Conservation (phyloP, 441 rosid genomes). For the Iberis amara region DNA sequence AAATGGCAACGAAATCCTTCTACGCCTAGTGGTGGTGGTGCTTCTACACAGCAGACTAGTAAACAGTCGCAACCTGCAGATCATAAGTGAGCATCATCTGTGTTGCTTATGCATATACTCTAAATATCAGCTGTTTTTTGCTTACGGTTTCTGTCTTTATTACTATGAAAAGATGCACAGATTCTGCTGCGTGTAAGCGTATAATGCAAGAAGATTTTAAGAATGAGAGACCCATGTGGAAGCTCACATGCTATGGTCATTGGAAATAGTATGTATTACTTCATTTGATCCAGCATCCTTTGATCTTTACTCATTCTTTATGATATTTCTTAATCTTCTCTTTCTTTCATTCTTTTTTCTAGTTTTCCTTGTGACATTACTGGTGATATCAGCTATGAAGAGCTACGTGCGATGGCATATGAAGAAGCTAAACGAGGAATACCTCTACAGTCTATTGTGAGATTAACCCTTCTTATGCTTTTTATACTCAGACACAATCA, state of each 20-base stretch:
- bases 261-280: constrained; percentile 54
- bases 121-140: constrained; percentile 7
- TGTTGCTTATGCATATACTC: constrained; percentile 1
- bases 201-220: constrained; percentile 66
- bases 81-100: constrained; percentile 50
- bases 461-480: constrained; percentile 24
- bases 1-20: constrained; percentile 64
- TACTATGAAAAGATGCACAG: constrained; percentile 57
- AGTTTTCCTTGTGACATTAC: constrained; percentile 70
- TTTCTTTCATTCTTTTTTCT: constrained; percentile 11
- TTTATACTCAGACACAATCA: neutral
- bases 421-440: constrained; percentile 71
- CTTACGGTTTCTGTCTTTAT: constrained; percentile 17
- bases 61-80: constrained; percentile 48
- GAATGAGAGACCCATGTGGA: constrained; percentile 86
- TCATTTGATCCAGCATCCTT: constrained; percentile 3
- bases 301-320: constrained; percentile 4
- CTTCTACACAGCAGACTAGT: constrained; percentile 44
- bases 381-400: constrained; percentile 81
- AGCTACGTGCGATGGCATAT: constrained; percentile 72
- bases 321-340: constrained; percentile 12
- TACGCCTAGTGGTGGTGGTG: constrained; percentile 31
- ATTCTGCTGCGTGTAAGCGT: constrained; percentile 70
- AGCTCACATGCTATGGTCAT: constrained; percentile 87
- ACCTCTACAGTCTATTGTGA: constrained; percentile 80